Evolutionary conservation across 202 grass and related monocot species (phyloP).

Genomic region (Setaria italica): DNA sequence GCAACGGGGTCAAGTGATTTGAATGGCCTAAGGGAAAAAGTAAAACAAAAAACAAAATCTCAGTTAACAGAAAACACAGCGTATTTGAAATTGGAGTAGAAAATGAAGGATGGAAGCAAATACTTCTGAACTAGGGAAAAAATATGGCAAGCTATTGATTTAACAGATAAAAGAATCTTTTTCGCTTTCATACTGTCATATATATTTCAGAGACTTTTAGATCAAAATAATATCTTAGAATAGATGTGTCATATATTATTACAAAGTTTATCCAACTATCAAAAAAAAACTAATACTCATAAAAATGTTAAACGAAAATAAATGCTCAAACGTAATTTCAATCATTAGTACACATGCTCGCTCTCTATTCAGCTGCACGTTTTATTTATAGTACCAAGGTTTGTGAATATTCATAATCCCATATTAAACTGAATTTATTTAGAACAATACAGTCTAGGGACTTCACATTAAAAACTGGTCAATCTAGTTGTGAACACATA

Average conservation of each 20-base stretch:
- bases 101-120: conserved; percentile 26
- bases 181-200: conserved; percentile 8
- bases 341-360: neutral
- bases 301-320: neutral
- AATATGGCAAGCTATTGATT: neutral
- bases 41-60: conserved; percentile 12
- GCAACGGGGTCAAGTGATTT: conserved; percentile 87
- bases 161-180: conserved; percentile 3
- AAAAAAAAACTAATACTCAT: neutral
- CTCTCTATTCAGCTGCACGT: neutral
- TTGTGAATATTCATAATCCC: conserved; percentile 27
- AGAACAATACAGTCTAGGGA: conserved; percentile 26
- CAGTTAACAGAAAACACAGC: conserved; percentile 31
- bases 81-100: conserved; percentile 26
- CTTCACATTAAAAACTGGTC: conserved; percentile 28
- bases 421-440: conserved; percentile 22
- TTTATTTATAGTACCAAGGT: conserved; percentile 19
- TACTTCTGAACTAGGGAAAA: neutral
- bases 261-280: conserved; percentile 13
- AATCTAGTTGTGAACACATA: conserved; percentile 16
- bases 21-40: conserved; percentile 60
- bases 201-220: conserved; percentile 20
- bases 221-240: neutral
- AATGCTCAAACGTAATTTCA: conserved; percentile 15
- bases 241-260: conserved; percentile 27